Percentiles rank a stretch among this genome's conserved stretches.
Evolutionary conservation across 345 rosid species (phyloP).

Genomic region (Schrenkiella parvula): DNA sequence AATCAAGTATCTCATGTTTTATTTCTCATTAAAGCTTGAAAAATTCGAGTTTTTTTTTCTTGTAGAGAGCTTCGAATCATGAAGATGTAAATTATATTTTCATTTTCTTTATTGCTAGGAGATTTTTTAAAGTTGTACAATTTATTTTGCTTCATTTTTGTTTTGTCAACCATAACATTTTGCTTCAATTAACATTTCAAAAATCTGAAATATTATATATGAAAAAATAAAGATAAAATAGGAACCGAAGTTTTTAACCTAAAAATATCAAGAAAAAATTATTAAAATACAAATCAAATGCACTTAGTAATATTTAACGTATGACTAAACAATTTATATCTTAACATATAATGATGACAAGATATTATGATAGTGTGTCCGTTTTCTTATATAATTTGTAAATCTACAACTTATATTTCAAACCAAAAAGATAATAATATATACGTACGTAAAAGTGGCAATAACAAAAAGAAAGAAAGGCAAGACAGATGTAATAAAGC

Average conservation of each 20-base stretch:
- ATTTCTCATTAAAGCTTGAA: not conserved
- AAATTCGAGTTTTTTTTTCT: not conserved
- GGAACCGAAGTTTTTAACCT: not conserved
- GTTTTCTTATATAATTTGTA: not conserved
- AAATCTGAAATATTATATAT: not conserved
- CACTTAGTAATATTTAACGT: not conserved
- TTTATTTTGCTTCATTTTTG: not conserved
- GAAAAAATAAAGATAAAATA: not conserved
- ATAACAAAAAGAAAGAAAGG: not conserved
- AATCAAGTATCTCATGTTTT: not conserved
- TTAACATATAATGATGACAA: not conserved
- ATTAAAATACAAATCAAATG: not conserved
- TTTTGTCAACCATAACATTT: too few species aligned
- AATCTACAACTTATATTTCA: not conserved
- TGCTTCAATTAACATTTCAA: not conserved
- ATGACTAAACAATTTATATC: not conserved
- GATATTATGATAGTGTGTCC: not conserved
- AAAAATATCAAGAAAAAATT: too few species aligned
- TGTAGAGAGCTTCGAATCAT: not conserved
- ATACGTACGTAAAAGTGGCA: not conserved
- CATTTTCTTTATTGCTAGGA: not conserved
- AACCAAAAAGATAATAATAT: not conserved
- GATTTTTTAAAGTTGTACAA: not conserved
- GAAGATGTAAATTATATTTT: not conserved
- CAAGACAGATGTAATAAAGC: not conserved